Base-by-base conservation (phyloP, 1,284 basidiomycete genomes). In the Anthracocystis walkeri region DNA sequence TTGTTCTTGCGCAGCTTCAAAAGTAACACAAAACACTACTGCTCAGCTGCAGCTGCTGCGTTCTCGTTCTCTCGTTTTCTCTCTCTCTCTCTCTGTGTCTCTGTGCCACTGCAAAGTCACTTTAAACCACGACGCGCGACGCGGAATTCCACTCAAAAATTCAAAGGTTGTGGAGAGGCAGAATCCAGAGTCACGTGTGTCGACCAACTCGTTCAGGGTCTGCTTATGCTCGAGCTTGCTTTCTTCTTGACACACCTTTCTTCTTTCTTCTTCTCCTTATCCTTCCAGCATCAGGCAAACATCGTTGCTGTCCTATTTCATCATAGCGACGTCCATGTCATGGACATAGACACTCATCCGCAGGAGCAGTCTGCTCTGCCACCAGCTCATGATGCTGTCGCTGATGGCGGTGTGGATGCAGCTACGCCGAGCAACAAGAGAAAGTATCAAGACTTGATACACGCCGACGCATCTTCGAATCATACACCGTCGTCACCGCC, bases 81-180 rank as follows among this genome's bases (percentile, higher is more conserved):
- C 35, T 18, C 10, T 33, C 40, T 33, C 23, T 38, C 21, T 35
- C 21, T 35, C 35, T 52, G 48, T n/a, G n/a, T n/a, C n/a, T n/a
- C n/a, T 29, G 42, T 29, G 29, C 8, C 29, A 29, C 31, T 50
- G 35, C n/a, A 25, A 20, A 16, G 35, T 51, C 38, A 60, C 46
- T 60, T 60, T 56, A 61, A 58, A 16, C 65, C 56, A 42, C 59
- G 65, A 62, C 65, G 56, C 65, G 65, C 65, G 38, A 60, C 58
- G 53, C 58, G 58, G 57, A 65, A 11, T 2, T 7, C 27, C 12
- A 38, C 12, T 7, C 18, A 11, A 42, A 31, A 40, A 57, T 21
- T 38, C 31, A 41, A 23, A 21, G 33, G 50, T n/a, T 38, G 58
- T 40, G 42, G 49, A 60, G 42, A 50, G 48, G 42, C 58, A 51